A percentile compares a stretch with the other conserved stretches of the same genome.
Conservation (phyloP, 1,139 yeast genomes). For the Spathaspora sp. region DNA sequence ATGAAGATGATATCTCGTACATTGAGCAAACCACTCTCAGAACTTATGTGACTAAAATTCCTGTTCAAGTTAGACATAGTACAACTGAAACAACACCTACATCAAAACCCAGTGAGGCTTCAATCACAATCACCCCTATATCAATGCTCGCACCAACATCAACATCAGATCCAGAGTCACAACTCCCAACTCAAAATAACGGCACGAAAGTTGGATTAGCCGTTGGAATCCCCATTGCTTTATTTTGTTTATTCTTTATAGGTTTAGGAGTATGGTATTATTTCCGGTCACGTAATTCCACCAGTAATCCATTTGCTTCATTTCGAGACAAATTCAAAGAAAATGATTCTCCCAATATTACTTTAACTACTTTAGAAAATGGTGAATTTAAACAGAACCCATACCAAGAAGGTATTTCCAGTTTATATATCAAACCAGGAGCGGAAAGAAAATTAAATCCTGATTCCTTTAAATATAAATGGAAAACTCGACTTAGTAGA, state of each 20-base stretch:
- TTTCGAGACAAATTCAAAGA: background rate
- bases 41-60: slow-evolving; percentile 3
- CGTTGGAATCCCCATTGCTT: slow-evolving; percentile 43
- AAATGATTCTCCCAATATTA: background rate
- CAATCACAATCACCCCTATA: slow-evolving; percentile 1
- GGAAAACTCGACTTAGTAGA: slow-evolving; percentile 21
- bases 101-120: slow-evolving; percentile 5
- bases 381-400: background rate
- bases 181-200: slow-evolving; percentile 5
- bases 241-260: slow-evolving; percentile 26
- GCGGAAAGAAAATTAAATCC: slow-evolving; percentile 6
- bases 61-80: background rate
- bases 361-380: background rate
- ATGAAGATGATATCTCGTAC: background rate
- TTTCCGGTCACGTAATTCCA: slow-evolving; percentile 19
- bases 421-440: slow-evolving; percentile 1
- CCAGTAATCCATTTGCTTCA: slow-evolving; percentile 11
- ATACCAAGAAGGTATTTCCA: background rate
- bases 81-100: slow-evolving; percentile 3
- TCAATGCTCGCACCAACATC: slow-evolving; percentile 3
- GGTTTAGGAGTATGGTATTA: slow-evolving; percentile 23
- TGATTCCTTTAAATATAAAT: slow-evolving; percentile 13
- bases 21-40: slow-evolving; percentile 1
- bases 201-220: slow-evolving; percentile 34
- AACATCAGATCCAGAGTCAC: slow-evolving; percentile 4